Evolutionary conservation across 75 land plant genomes (phyloP), one percentile per base, ranked within the genome.

Genomic region (Sequoia sempervirens): DNA sequence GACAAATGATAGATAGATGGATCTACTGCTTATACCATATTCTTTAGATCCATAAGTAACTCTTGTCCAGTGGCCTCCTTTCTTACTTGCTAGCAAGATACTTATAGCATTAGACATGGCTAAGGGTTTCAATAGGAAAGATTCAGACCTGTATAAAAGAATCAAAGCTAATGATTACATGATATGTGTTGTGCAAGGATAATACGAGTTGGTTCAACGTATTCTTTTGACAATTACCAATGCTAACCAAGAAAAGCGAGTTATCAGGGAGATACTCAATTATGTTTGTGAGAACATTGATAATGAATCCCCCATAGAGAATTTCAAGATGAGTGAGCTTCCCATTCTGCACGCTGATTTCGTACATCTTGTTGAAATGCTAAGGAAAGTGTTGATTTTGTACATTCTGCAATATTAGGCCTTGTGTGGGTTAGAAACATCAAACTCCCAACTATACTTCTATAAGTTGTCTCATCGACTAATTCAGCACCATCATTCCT

Each of bases 31-130:
- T 53, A 89, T 95, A 82, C 96, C 96, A 58, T 56, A 85, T 61
- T 84, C 90, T 36, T 82, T 84, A 26, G 88, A 91, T 20, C 75
- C 83, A 30, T 15, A 80, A 61, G 68, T 86, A 72, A 85, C 66
- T 43, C 80, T 83, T 18, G 74, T 90, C 15, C 87, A 87, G 18
- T 96, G 98, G 96, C 98, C 98, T 41, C 87, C 91, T 50, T 96
- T 96, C 75, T 92, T 94, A n/a, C 88, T 96, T 38, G 94, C 95
- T 84, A 89, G 88, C 84, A 97, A 97, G 99, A 83, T 97, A 50
- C 89, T 94, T 78, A 87, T 89, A 64, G 97, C 97, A 75, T 34
- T 94, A 50, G 89, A 90, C 83, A 93, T 95, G 86, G 96, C 96
- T 13, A 88, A 72, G 84, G 91, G 93, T 40, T 98, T 91, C 84